Base-by-base conservation (phyloP, 129 eudicot genomes). In the Escallonia rubra region DNA sequence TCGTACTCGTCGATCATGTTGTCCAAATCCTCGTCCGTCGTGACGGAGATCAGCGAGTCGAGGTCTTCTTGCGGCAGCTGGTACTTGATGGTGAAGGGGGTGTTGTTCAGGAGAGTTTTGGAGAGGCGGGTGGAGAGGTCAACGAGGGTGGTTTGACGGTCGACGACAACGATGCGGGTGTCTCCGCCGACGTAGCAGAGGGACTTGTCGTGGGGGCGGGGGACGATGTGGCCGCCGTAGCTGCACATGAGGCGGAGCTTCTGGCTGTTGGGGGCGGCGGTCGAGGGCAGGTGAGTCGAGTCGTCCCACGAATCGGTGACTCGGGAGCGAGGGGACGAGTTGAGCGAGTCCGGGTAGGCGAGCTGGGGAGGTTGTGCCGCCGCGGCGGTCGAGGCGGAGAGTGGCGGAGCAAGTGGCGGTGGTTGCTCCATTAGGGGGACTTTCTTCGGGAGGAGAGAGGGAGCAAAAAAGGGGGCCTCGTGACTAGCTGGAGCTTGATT, bases 1-100 rank as follows among this genome's bases (percentile, higher is more conserved):
- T 87, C 90, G 71, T 82, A 85, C 64, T 91, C 97, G 4, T 91
- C 97, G 64, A 91, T 69, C 97, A 91, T 87, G 74, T 87, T 85
- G 43, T 91, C 92, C 23, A 91, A 63, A 64, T 91, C 97, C 46
- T 91, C 97, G 57, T 83, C 96, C 5, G 87, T 82, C 4, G 86
- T 55, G 0, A 91, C 84, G 7, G 96, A 78, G 71, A 91, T 85
- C 38, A 91, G 65, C 3, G 96, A 91, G 64, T 91, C 97, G 4
- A 91, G 76, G 52, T 91, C 97, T 57, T 91, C 97, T 58, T 76
- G 71, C 1, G 95, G 97, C 5, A 91, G 80, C 59, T 91, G 97
- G 75, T 91, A 91, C 42, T 87, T 91, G 2, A 91, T 71, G 1
- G 74, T 50, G 23, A 91, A 87, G 10, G 43, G 44, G 14, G 14